Evolutionary conservation across 108 stramenopile species (phyloP).

Genomic region (Pseudonitzschia pungens): DNA sequence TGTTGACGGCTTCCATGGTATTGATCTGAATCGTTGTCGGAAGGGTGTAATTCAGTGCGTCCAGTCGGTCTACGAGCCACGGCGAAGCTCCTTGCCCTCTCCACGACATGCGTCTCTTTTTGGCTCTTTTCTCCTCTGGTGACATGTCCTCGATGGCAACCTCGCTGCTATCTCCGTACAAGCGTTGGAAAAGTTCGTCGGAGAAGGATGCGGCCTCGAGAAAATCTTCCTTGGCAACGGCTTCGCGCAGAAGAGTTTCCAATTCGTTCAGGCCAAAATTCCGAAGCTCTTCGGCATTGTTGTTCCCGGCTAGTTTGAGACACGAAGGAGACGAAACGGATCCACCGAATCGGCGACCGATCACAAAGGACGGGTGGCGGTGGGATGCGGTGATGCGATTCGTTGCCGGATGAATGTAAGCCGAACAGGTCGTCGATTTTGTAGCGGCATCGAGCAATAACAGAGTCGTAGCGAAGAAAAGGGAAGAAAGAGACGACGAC

Average conservation of each 20-base stretch:
- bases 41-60: conserved; percentile 65
- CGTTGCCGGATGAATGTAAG: background rate
- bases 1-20: conserved; percentile 79
- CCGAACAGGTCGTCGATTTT: background rate
- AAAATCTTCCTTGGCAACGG: conserved; percentile 61
- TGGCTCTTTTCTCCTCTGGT: conserved; percentile 39
- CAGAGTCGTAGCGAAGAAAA: background rate
- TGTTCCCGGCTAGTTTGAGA: background rate
- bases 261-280: conserved; percentile 82
- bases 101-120: conserved; percentile 69
- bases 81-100: conserved; percentile 76
- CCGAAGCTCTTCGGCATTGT: background rate
- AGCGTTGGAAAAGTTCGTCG: conserved; percentile 57
- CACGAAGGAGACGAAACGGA: background rate
- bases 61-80: conserved; percentile 77
- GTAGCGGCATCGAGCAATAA: conserved; percentile 1
- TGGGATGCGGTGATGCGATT: background rate
- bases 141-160: conserved; percentile 10
- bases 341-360: background rate
- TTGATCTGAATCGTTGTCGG: conserved; percentile 90
- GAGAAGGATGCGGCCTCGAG: conserved; percentile 59
- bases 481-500: background rate
- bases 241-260: conserved; percentile 76
- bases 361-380: background rate
- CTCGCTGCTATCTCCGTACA: conserved; percentile 29